Evolutionary conservation across 306 rosid species (phyloP), one percentile per base, ranked within the genome.

Genomic region (Acacia crassicarpa): DNA sequence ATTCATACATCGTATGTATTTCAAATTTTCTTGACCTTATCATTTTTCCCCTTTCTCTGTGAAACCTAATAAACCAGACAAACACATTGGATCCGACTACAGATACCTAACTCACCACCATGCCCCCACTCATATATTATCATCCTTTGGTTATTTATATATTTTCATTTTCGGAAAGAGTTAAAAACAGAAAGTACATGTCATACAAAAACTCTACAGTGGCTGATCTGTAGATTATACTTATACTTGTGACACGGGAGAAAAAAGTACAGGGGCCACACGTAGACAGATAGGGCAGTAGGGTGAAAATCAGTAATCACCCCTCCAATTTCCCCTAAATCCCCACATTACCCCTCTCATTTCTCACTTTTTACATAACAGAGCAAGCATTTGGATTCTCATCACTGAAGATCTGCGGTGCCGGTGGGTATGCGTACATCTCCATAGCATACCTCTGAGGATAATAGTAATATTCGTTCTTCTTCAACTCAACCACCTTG

Each of bases 391-490:
- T 92, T 17, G 98, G 98, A 70, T 93, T 89, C 77, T 91, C 98
- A 77, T 92, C 97, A 45, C 98, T 94, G 90, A 93, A 88, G 78
- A 93, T 86, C 89, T 94, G 97, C 2, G 94, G 97, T 2, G 96
- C 78, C 3, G 94, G 97, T 2, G 96, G 80, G 63, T 85, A 84
- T 1, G 97, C 75, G 84, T 90, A 76, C 75, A 78, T 56, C 53
- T 90, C 98, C 89, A 79, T 78, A 0, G 81, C 78, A 72, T 86
- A 74, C 61, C 84, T 86, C n/a, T 86, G 87, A 19, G 97, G 95
- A 59, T 85, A 76, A 72, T 83, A 63, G 22, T 79, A 72, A 43
- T 78, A 88, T 53, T 89, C 95, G 70, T 82, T 90, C 76, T 10
- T 89, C 83, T 83, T 90, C 88, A 89, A 0, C 80, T 95, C 97